Base-by-base conservation (phyloP, 768 basidiomycete species). In the Coprinopsis sp. region DNA sequence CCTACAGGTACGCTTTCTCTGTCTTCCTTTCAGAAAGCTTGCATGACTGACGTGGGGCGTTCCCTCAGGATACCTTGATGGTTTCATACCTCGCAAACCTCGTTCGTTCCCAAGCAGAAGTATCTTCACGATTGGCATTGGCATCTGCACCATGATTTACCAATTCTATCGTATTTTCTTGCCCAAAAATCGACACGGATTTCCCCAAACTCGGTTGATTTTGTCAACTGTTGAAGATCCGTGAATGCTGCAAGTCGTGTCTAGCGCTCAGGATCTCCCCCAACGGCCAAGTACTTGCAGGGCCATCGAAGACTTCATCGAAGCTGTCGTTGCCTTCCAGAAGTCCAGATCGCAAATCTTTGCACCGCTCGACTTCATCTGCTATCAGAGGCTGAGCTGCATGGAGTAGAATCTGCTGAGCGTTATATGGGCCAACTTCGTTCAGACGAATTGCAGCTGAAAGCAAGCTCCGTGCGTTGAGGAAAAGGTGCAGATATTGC, bases 401-500 rank as follows among this genome's bases (percentile, higher is more conserved):
- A 55, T 88, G 86, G 36, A 94, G 66, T 6, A 99, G 71, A 14
- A 95, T 66, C 53, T 93, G 91, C 56, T 98, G 93, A 1, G 96
- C 79, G 16, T 80, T 80, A 63, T 99, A 99, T 0, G 96, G 96
- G 0, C 96, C 96, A 53, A 96, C 74, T 21, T 79, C 78, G 64
- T 98, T 98, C 57, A 98, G 72, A 6, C 96, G 81, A 14, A 99
- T 88, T 2, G 92, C 84, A 4, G 94, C 91, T 6, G 94, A 97
- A 34, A 98, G 73, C 42, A 98, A 68, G 44, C 91, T 80, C 12
- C 96, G 79, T 3, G 90, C 88, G 55, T 97, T 91, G 4, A 99
- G 79, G 69, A 96, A 98, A 25, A 98, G 80, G 57, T 93, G 87
- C 12, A 99, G 80, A 59, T 89, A 87, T 54, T 86, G 83, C 7